A percentile compares a stretch with the other conserved stretches of the same genome.
Evolutionary conservation across 805 yeast species (phyloP).

Genomic region (Clavispora phyllophila): DNA sequence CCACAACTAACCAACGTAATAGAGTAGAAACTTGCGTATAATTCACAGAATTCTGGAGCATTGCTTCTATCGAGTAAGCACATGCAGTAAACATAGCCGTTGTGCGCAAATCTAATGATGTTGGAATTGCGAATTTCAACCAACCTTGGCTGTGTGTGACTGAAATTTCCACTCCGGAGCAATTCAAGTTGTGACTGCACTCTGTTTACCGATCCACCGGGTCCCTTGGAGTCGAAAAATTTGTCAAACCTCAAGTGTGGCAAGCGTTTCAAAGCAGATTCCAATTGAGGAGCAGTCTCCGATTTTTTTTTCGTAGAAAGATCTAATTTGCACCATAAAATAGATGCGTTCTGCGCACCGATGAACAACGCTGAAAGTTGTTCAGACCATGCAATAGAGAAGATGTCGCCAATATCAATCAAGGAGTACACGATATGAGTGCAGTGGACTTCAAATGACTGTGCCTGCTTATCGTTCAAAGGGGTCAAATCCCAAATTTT

Average conservation of each 20-base stretch:
- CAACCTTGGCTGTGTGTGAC: constrained; percentile 24
- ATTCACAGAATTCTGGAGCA: constrained; percentile 17
- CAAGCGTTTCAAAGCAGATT: constrained; percentile 20
- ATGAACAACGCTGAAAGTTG: constrained; percentile 58
- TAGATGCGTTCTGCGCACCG: constrained; percentile 91
- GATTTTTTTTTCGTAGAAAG: neutral
- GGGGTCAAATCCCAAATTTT: constrained; percentile 72
- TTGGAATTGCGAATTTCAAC: constrained; percentile 67
- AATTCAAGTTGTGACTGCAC: constrained; percentile 25
- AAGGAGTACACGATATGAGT: constrained; percentile 76
- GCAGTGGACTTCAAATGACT: constrained; percentile 18
- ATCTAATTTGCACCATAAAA: constrained; percentile 58
- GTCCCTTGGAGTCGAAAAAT: constrained; percentile 88
- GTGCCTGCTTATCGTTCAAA: constrained; percentile 10
- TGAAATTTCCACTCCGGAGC: constrained; percentile 5
- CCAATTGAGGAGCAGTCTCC: neutral
- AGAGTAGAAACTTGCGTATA: constrained; percentile 10
- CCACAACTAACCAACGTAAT: constrained; percentile 51
- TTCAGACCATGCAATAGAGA: constrained; percentile 70
- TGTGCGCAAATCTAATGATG: constrained; percentile 77
- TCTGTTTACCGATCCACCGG: constrained; percentile 51
- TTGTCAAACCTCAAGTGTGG: constrained; percentile 67
- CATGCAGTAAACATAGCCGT: constrained; percentile 83
- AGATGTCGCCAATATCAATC: constrained; percentile 90
- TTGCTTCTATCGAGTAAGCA: constrained; percentile 18